These are phyloP conservation scores for Aspergillus nomiae DNA, from an alignment of 2,329 filamentous ascomycete species.

Conservation along the genomic window DNA sequence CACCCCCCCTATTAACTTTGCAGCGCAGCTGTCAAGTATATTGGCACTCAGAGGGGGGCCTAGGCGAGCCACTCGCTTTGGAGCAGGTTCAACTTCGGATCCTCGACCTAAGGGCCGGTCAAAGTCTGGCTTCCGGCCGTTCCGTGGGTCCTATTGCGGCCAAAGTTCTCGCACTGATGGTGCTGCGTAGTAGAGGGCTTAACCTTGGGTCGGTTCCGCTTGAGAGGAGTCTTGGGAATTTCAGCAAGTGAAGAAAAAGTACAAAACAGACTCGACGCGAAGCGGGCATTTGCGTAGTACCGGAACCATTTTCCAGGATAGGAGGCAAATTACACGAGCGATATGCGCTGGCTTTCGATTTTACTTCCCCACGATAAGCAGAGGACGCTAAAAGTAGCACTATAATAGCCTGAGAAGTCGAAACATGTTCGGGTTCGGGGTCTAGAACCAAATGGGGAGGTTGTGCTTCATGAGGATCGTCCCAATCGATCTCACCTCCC, in stretches of 20 bases:
- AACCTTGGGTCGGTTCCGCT: slow-evolving; percentile 6
- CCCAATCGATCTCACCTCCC: background rate
- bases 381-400: background rate
- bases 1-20: background rate
- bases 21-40: slow-evolving; percentile 13
- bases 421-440: background rate
- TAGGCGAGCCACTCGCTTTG: slow-evolving; percentile 10
- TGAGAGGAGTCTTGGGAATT: background rate
- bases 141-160: slow-evolving; percentile 9
- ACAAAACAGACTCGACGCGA: background rate
- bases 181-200: background rate
- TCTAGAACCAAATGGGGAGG: slow-evolving; percentile 1
- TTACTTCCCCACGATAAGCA: background rate
- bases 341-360: background rate
- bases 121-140: slow-evolving; percentile 14
- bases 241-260: background rate
- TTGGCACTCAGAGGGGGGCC: slow-evolving; percentile 7
- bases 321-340: background rate
- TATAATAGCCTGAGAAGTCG: background rate
- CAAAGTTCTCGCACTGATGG: slow-evolving; percentile 8
- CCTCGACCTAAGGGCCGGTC: slow-evolving; percentile 8
- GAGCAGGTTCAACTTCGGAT: slow-evolving; percentile 12
- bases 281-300: background rate
- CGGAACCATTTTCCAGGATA: slow-evolving; percentile 10
- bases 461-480: background rate